Evolutionary conservation across 176 grass and related monocot genomes (phyloP).

Genomic region (Musa acuminata): DNA sequence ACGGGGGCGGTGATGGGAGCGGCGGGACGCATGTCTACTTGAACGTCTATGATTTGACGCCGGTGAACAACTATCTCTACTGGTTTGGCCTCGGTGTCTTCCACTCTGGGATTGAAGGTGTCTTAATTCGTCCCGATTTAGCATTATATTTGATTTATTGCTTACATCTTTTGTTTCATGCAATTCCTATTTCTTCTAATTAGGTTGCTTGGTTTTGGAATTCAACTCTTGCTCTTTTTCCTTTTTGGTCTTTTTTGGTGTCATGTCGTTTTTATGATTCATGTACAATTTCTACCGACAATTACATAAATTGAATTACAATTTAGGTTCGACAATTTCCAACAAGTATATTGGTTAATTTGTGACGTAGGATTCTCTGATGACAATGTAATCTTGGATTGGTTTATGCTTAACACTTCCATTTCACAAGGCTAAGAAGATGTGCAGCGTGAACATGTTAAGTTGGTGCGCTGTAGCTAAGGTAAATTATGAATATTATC

Average conservation of each 20-base stretch:
- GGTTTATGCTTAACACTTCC: background rate
- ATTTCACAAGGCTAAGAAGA: background rate
- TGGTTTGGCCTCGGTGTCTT: slow-evolving; percentile 94
- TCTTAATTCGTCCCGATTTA: slow-evolving; percentile 10
- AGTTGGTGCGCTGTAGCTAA: background rate
- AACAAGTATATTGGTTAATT: too few relatives aligned
- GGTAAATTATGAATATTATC: background rate
- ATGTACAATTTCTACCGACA: background rate
- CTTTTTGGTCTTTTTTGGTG: background rate
- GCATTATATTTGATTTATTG: background rate
- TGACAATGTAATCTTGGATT: background rate
- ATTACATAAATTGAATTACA: background rate
- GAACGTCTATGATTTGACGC: slow-evolving; percentile 93
- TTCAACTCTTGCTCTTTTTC: background rate
- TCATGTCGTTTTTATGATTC: background rate
- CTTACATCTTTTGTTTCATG: background rate
- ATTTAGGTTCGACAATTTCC: background rate
- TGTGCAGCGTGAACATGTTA: background rate
- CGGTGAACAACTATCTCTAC: slow-evolving; percentile 84
- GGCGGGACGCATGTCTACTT: slow-evolving; percentile 33
- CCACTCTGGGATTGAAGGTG: slow-evolving; percentile 92
- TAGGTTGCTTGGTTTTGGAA: background rate
- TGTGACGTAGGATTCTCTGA: too few relatives aligned
- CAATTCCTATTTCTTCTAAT: background rate
- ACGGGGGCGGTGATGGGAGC: background rate